Conservation (phyloP, 768 basidiomycete species). For the Daedalea quercina region DNA sequence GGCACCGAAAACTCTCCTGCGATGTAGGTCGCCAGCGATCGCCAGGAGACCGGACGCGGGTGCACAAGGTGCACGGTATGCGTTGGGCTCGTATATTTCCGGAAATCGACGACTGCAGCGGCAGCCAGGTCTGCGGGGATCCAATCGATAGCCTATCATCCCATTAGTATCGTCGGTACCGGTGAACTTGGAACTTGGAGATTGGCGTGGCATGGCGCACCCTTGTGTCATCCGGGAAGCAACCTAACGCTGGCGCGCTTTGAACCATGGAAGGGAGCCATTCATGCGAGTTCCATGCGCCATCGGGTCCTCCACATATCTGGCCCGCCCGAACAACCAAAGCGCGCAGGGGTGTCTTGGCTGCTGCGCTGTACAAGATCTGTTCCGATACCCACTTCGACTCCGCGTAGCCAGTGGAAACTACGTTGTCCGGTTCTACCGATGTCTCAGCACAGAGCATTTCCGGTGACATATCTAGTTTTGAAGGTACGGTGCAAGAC, state of each 20-base stretch:
- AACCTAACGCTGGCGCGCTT: background rate
- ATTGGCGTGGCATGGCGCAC: background rate
- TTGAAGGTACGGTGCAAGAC: background rate
- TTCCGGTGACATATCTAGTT: background rate
- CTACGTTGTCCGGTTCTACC: background rate
- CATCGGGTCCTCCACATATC: constrained; percentile 32
- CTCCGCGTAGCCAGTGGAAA: constrained; percentile 28
- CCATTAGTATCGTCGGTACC: background rate
- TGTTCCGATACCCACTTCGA: constrained; percentile 33
- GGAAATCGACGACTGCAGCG: background rate
- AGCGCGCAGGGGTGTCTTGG: constrained; percentile 22
- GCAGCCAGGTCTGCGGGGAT: background rate
- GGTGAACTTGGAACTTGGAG: background rate
- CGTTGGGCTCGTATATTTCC: background rate
- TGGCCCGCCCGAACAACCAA: constrained; percentile 38
- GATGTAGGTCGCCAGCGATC: background rate
- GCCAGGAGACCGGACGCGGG: background rate
- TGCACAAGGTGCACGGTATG: constrained; percentile 1
- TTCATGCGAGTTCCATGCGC: constrained; percentile 36
- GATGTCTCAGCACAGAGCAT: background rate
- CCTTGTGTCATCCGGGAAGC: constrained; percentile 1
- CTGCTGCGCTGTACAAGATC: constrained; percentile 25
- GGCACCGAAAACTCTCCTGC: background rate
- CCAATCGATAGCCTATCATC: background rate
- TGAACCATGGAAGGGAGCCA: constrained; percentile 38